Evolutionary conservation across 148 eudicot species (phyloP), one percentile per base, ranked within the genome.

Genomic region (Polygonum maritimum): DNA sequence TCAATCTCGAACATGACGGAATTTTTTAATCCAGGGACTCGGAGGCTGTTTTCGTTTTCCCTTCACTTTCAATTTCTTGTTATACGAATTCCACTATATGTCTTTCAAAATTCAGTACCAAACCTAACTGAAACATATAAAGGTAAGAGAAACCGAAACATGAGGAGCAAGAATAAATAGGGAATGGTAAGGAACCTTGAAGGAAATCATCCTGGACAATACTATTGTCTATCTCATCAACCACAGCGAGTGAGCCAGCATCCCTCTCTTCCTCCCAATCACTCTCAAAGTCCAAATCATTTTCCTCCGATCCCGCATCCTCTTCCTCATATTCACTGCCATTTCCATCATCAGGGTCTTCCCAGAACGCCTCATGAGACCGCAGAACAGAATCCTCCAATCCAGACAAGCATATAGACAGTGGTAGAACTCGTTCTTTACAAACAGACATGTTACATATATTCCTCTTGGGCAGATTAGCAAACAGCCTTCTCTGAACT

Each of bases 311-410:
- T 45, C 78, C 89, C 12, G 75, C 80, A 47, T 80, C 81, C 31
- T 87, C 89, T 39, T 82, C 90, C 8, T 88, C 92, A 51, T 79
- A 81, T 8, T 88, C 97, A 71, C 90, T 90, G 22, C 58, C 96
- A 78, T 85, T 91, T 69, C 92, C 96, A 77, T 89, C 89, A 76
- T 87, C 92, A 48, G 99, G 99, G 48, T 87, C 94, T 78, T 95
- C 97, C 99, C 97, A 92, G 38, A 73, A 67, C 52, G 80, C 88
- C 54, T 72, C 54, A n/a, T 72, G 36, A 48, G 52, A 22, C 2
- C 44, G 52, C 13, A 72, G 45, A 44, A 33, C 41, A 72, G 54
- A 21, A 72, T 48, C 49, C 52, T 67, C 71, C 40, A 67, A 16
- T 36, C 44, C 45, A 67, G 10, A 67, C 71, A 67, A 67, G 71